Evolutionary conservation across 306 rosid species (phyloP).

Genomic region (Malus orientalis): DNA sequence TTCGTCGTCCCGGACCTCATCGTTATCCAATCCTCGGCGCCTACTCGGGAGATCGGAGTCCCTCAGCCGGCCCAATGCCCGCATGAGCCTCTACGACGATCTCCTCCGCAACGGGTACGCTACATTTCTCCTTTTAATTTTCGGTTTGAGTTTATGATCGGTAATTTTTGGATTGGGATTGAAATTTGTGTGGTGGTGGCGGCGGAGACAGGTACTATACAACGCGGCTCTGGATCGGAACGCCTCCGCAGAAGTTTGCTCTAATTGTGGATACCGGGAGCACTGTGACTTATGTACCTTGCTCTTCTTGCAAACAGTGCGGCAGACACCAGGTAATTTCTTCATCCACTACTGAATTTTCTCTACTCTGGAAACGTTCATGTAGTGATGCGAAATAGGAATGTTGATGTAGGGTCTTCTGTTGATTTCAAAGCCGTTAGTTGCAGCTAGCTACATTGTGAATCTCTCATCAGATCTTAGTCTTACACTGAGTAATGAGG

Average conservation of each 20-base stretch:
- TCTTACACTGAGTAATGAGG: background rate
- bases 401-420: background rate
- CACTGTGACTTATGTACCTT: slow-evolving; percentile 92
- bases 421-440: background rate
- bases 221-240: slow-evolving; percentile 88
- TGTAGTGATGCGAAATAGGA: background rate
- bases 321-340: slow-evolving; percentile 54
- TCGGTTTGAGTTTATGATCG: background rate
- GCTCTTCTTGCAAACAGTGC: slow-evolving; percentile 72
- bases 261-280: slow-evolving; percentile 97
- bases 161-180: background rate
- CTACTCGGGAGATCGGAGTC: slow-evolving; percentile 51
- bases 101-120: slow-evolving; percentile 81
- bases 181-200: background rate
- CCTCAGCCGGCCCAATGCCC: slow-evolving; percentile 47
- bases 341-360: background rate
- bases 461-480: background rate
- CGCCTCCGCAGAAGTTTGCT: slow-evolving; percentile 87
- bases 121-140: background rate
- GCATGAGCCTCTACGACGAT: slow-evolving; percentile 87
- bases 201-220: slow-evolving; percentile 56
- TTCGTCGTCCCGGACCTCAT: slow-evolving; percentile 18
- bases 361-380: background rate
- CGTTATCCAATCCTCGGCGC: slow-evolving; percentile 41
- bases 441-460: background rate